Evolutionary conservation across 129 eudicot genomes (phyloP).

Genomic region (Smallanthus sonchifolius): DNA sequence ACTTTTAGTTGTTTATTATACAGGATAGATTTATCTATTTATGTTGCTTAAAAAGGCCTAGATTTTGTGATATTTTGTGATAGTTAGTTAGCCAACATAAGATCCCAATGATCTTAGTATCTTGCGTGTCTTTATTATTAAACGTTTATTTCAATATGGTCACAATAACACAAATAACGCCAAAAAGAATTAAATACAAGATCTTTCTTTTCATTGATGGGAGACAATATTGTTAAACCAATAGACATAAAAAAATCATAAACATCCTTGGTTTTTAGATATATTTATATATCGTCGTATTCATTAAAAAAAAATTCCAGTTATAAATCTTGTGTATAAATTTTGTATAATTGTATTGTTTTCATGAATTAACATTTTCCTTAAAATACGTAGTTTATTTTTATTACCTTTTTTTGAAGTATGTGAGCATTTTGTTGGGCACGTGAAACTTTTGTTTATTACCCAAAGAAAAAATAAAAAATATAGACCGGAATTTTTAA

Average conservation of each 20-base stretch:
- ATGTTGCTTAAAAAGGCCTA: not conserved
- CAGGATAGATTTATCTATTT: not conserved
- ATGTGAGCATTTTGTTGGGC: too few relatives aligned
- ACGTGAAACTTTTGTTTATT: too few relatives aligned
- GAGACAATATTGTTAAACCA: not conserved
- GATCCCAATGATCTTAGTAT: conserved; percentile 14
- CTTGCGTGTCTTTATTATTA: not conserved
- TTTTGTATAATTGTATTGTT: not conserved
- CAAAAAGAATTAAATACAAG: not conserved
- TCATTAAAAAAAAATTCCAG: too few relatives aligned
- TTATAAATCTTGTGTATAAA: not conserved
- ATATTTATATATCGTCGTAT: too few relatives aligned
- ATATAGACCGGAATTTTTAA: too few relatives aligned
- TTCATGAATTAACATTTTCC: too few relatives aligned
- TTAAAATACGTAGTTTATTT: too few relatives aligned
- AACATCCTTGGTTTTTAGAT: not conserved
- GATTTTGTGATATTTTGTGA: conserved; percentile 29
- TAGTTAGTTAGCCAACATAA: conserved; percentile 31
- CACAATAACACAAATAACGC: not conserved
- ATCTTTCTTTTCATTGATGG: not conserved
- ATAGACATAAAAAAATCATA: not conserved
- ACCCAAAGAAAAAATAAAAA: too few relatives aligned
- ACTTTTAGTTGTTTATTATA: too few relatives aligned
- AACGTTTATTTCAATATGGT: not conserved
- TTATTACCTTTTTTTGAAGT: too few relatives aligned